These are phyloP conservation scores for Protomyces pachydermus DNA, from an alignment of 1,139 yeast genomes.

Conservation along the genomic window DNA sequence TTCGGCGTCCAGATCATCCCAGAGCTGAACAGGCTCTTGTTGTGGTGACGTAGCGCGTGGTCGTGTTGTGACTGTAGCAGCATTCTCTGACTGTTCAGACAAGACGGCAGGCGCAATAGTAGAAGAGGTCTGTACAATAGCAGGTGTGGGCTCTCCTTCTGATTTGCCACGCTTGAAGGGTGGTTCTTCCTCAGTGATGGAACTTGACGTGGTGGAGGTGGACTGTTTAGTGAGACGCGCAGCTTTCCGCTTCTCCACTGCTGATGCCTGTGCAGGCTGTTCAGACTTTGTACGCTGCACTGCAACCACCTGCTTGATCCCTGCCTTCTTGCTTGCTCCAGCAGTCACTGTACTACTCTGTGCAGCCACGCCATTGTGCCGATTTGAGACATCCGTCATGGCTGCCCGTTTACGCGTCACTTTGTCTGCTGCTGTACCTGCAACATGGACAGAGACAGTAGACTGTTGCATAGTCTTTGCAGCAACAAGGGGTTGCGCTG, in stretches of 20 bases:
- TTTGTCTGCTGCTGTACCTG: constrained; percentile 3
- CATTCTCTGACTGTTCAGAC: background rate
- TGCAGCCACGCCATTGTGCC: constrained; percentile 30
- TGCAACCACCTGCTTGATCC: background rate
- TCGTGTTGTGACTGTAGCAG: background rate
- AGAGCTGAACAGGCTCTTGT: constrained; percentile 36
- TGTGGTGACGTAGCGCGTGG: background rate
- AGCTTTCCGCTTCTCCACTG: constrained; percentile 14
- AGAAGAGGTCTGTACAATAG: background rate
- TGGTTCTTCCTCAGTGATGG: constrained; percentile 20
- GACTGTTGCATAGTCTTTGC: background rate
- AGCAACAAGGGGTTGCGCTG: background rate
- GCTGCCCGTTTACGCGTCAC: constrained; percentile 37
- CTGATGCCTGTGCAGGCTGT: constrained; percentile 10
- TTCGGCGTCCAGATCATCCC: constrained; percentile 91
- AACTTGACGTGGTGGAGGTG: background rate
- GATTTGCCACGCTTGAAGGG: constrained; percentile 22
- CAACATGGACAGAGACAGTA: background rate
- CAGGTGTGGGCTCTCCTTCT: constrained; percentile 12
- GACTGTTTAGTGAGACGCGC: background rate
- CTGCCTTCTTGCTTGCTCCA: constrained; percentile 7
- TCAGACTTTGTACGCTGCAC: background rate
- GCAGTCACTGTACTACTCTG: constrained; percentile 7
- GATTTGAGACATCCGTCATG: constrained; percentile 39
- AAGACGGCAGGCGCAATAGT: background rate